Evolutionary conservation across 2,329 filamentous ascomycete species (phyloP), one percentile per base, ranked within the genome.

Genomic region (Penicillium sp.): DNA sequence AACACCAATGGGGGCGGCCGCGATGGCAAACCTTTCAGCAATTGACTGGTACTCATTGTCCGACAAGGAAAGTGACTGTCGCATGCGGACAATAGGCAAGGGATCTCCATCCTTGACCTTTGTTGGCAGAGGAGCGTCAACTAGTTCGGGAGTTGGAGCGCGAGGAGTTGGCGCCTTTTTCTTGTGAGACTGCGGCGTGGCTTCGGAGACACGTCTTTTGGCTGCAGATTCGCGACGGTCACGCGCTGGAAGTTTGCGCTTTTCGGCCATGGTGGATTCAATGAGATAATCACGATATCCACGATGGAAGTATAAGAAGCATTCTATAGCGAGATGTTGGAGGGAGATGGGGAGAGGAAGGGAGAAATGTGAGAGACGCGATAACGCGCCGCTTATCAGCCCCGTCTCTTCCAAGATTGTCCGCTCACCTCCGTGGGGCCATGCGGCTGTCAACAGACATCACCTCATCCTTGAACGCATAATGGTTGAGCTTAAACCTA

Each of bases 41-140:
- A 86, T 80, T 38, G 80, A 81, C 71, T 86, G 84, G 66, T 84
- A 87, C 55, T 85, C 82, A 53, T 76, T 74, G 38, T 75, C 65
- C 6, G 82, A 75, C 10, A 86, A 71, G 36, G 72, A 68, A 5
- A 70, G 62, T 0, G 79, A 66, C 64, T 87, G 85, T 40, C 79
- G 78, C 56, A 79, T 75, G 16, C 75, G 68, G 8, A 84, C 70
- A 2, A 79, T 82, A 3, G 85, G 85, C 6, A 87, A 74, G 41
- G 78, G 77, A 50, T 81, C 78, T 48, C 75, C 78, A 52, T 85
- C 82, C 55, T 74, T 73, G 13, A 87, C 67, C 55, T 79, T 82
- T 5, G 79, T 77, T 2, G 84, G 84, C 19, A 87, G 64, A 38
- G 72, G 72, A 16, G 71, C 67, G 59, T 76, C 74, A 19, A 70